Evolutionary conservation across 1,284 basidiomycete species (phyloP), one percentile per base, ranked within the genome.

Genomic region (Leccinum griseonigrum): DNA sequence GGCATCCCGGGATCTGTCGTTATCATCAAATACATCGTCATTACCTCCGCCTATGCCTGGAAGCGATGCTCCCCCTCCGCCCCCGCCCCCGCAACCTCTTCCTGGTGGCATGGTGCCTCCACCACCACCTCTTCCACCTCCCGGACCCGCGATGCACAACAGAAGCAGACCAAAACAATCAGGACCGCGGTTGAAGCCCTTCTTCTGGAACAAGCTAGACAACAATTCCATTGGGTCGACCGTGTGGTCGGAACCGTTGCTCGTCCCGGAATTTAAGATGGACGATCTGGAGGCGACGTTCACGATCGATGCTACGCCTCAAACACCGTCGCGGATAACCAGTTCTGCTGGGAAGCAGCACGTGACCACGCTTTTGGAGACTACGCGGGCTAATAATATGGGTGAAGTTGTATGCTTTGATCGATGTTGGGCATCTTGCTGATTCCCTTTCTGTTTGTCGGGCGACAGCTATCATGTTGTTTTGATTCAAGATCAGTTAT

Each of bases 121-220:
- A 16, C 32, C 34, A 13, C 32, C 32, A 11, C 61, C 0, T 71
- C 66, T 70, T n/a, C 71, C 70, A 34, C 57, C 56, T 4, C 60
- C 57, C 16, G 65, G 59, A 4, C 69, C 75, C 6, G 71, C 76
- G 10, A 77, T 77, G 68, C 73, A 71, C 63, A 67, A 71, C 58
- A 69, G 68, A 57, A 61, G 67, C 54, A 74, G 74, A 61, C 62
- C 67, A 46, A 76, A 73, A 74, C 62, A 67, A 68, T 31, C 69
- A 66, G 48, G 78, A 72, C 40, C 85, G 84, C 16, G 87, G 62
- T 75, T 95, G 58, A 92, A 90, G 74, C 91, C 94, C 0, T 93
- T 97, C 76, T 95, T 95, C 74, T 97, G 95, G 94, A 91, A 87
- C 66, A 96, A 97, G 69, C 65, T 95, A 8, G 76, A 82, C 7